Evolutionary conservation across 2,329 filamentous ascomycete genomes (phyloP).

Genomic region (Capronia americana): DNA sequence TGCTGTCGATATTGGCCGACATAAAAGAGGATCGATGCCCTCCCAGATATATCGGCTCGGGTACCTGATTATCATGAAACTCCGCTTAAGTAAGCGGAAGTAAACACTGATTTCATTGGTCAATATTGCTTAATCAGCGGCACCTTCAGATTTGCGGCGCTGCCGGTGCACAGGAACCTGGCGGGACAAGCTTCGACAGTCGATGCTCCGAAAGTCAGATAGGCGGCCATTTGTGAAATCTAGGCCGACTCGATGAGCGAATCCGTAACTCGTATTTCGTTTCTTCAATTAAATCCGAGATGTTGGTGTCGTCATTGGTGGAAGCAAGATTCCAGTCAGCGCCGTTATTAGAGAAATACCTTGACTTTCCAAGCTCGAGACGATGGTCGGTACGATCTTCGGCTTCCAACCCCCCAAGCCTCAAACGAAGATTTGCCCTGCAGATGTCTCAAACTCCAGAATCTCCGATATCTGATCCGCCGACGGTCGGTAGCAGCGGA

Average conservation of each 20-base stretch:
- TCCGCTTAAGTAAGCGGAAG: constrained; percentile 5
- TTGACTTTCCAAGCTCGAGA: background rate
- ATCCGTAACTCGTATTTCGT: background rate
- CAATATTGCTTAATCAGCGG: constrained; percentile 9
- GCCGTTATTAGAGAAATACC: background rate
- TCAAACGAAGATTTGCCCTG: background rate
- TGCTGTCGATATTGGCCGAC: background rate
- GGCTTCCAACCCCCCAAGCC: background rate
- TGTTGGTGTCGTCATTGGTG: background rate
- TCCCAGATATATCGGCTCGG: background rate
- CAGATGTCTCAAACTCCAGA: constrained; percentile 21
- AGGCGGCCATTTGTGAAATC: background rate
- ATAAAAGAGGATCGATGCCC: background rate
- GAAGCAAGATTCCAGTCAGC: background rate
- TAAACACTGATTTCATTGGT: constrained; percentile 2
- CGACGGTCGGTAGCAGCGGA: background rate
- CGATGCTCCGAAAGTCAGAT: background rate
- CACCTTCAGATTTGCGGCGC: constrained; percentile 1
- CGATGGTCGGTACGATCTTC: background rate
- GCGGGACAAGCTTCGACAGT: background rate
- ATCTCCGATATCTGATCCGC: constrained; percentile 2
- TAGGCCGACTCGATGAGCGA: background rate
- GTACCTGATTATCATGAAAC: background rate
- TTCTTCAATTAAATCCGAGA: background rate
- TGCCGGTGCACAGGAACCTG: background rate